Base-by-base conservation (phyloP, 768 basidiomycete species). In the Boletus vermiculosoides region DNA sequence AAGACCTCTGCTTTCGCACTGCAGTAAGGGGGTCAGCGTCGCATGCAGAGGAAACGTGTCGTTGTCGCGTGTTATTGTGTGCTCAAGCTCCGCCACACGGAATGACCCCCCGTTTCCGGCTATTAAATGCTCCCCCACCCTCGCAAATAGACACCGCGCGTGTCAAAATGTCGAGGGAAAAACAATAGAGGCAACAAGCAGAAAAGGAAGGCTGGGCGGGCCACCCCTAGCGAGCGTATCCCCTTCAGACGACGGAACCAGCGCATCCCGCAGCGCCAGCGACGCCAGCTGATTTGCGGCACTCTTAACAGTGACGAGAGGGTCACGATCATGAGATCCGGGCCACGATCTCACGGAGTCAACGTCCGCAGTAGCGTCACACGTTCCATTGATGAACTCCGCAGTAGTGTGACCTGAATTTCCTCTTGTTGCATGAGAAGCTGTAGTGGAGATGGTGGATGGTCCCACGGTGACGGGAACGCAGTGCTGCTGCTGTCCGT, bases 1-100 rank as follows among this genome's bases (percentile, higher is more conserved):
- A 95, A 96, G 25, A 97, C 94, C 71, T 96, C 93, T 18, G 92
- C 92, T 16, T 80, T 75, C 1, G 81, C 77, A 71, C 89, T 91
- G 76, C 54, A 59, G 34, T 36, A 33, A 53, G 45, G 47, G n/a
- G 34, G 50, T 70, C 41, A 69, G 62, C 56, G 15, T 61, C 56
- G 41, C 59, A 52, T 41, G 46, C 41, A 49, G 23, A 15, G 31
- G 2, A 37, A 58, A 48, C 64, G 58, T 61, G 63, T 55, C 40
- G 15, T 22, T 0, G 23, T 61, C 63, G 54, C 63, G 49, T 61
- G 59, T 45, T 18, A 25, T 3, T 42, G 40, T 66, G 39, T 28
- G 13, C 41, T 16, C 4, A 16, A 20, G 28, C 44, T 23, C 20
- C 74, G 63, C 51, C 55, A 45, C 49, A 59, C 55, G 56, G 34